Base-by-base conservation (phyloP, 208 protist species). In the Leishmania gerbilli region DNA sequence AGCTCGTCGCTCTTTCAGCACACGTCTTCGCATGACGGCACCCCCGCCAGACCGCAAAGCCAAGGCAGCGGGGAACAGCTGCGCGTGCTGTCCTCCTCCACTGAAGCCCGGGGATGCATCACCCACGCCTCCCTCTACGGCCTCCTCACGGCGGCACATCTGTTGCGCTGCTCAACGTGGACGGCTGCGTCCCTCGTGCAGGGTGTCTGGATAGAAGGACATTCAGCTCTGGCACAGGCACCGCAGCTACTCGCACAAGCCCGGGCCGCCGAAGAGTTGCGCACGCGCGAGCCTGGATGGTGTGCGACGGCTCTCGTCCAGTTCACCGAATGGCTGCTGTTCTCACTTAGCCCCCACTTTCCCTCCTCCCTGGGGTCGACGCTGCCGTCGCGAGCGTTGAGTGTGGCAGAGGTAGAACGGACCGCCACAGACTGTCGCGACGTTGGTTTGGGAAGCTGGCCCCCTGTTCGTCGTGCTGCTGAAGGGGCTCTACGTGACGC, bases 161-260 rank as follows among this genome's bases (percentile, higher is more conserved):
- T 91, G 24, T 81, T 91, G n/a, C 81, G 82, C 60, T 91, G 88
- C 71, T 79, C 74, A 40, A 71, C 84, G 21, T 83, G 79, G 84
- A 83, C 84, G n/a, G 77, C 85, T 7, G 58, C 76, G 0, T 75
- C 69, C 17, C 75, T 80, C n/a, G 24, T 47, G 3, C 42, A 47
- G 21, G 13, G 17, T 21, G 24, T 60, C 64, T 72, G 31, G 40
- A 1, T n/a, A 31, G 64, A 49, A 37, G 13, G 31, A 2, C 49
- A 77, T 53, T 79, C 75, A 6, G 42, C 71, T 55, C 15, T 24
- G 47, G 37, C 27, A 45, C 72, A 40, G 27, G 47, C n/a, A 17
- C 47, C 62, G 1, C 47, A 37, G 34, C 42, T 80, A 56, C 34
- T 67, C 24, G n/a, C 47, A n/a, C 60, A 79, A 11, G 76, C 77